Percentiles rank a stretch among this genome's conserved stretches.
phyloP scores from a whole-genome alignment of 1,284 basidiomycete genomes.

The Ganoderma multipileum region DNA sequence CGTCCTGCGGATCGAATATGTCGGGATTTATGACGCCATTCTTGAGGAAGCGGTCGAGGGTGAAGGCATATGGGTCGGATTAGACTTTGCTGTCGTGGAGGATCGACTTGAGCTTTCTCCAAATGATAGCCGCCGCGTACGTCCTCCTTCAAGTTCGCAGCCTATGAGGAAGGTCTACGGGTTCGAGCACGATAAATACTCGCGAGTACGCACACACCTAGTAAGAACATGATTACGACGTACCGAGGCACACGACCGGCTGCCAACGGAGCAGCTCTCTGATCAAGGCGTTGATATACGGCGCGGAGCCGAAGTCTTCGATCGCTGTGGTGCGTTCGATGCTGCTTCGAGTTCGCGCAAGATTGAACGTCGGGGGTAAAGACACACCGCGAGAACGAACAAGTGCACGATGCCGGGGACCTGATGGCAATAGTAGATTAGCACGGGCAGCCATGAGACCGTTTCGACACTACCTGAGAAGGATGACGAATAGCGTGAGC shows the following conservation, averaged over 20 bases:
- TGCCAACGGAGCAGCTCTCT: slow-evolving; percentile 43
- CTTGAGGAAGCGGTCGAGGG: slow-evolving; percentile 36
- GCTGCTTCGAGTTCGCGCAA: slow-evolving; percentile 40
- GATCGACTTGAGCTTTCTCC: slow-evolving; percentile 30
- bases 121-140: slow-evolving; percentile 18
- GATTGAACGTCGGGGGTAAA: slow-evolving; percentile 38
- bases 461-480: slow-evolving; percentile 16
- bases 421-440: neutral
- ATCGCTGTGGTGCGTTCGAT: slow-evolving; percentile 37
- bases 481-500: neutral
- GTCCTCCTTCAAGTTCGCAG: slow-evolving; percentile 21
- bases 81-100: slow-evolving; percentile 32
- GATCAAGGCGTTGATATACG: slow-evolving; percentile 40
- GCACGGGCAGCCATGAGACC: slow-evolving; percentile 5
- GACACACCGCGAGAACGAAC: slow-evolving; percentile 40
- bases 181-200: no score
- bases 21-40: slow-evolving; percentile 19
- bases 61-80: slow-evolving; percentile 32
- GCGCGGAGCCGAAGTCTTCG: slow-evolving; percentile 36
- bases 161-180: slow-evolving; percentile 18
- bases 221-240: neutral
- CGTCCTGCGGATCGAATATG: slow-evolving; percentile 23
- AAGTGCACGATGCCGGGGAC: slow-evolving; percentile 18
- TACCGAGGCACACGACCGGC: slow-evolving; percentile 26
- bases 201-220: no score